phyloP scores from a whole-genome alignment of 2,329 filamentous ascomycete species.

The Nemania sp. region DNA sequence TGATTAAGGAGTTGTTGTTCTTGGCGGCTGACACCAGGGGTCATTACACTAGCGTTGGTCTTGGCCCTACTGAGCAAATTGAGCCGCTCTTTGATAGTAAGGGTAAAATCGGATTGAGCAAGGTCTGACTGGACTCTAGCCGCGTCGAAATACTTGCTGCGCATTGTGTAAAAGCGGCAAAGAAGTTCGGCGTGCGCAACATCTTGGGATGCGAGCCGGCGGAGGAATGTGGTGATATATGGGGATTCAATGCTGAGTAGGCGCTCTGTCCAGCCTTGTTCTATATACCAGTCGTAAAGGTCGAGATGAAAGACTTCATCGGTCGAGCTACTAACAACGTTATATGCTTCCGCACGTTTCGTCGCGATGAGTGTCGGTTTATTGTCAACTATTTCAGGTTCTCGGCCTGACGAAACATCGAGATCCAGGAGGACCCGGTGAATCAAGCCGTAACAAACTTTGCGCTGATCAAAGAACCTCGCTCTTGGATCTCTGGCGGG shows the following conservation, averaged over 20 bases:
- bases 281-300: conserved; percentile 98
- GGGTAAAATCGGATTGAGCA: conserved; percentile 82
- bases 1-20: conserved; percentile 87
- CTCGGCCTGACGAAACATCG: conserved; percentile 75
- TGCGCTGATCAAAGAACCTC: conserved; percentile 75
- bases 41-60: conserved; percentile 88
- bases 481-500: conserved; percentile 77
- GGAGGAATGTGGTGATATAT: conserved; percentile 87
- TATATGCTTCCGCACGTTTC: conserved; percentile 88
- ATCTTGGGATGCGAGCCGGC: conserved; percentile 78
- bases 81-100: conserved; percentile 87
- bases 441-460: conserved; percentile 86
- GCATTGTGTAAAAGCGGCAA: conserved; percentile 91
- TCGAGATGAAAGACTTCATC: conserved; percentile 97
- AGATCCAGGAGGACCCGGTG: conserved; percentile 83
- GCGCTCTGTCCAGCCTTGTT: conserved; percentile 84
- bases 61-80: conserved; percentile 91
- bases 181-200: conserved; percentile 87
- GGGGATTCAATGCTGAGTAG: conserved; percentile 86
- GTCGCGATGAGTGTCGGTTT: conserved; percentile 79
- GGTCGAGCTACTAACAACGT: conserved; percentile 85
- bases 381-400: conserved; percentile 82
- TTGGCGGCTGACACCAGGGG: conserved; percentile 80
- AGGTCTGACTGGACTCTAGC: conserved; percentile 87
- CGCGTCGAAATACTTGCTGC: conserved; percentile 85